Base-by-base conservation (phyloP, 1,139 yeast genomes). In the Geotrichum fermentans region DNA sequence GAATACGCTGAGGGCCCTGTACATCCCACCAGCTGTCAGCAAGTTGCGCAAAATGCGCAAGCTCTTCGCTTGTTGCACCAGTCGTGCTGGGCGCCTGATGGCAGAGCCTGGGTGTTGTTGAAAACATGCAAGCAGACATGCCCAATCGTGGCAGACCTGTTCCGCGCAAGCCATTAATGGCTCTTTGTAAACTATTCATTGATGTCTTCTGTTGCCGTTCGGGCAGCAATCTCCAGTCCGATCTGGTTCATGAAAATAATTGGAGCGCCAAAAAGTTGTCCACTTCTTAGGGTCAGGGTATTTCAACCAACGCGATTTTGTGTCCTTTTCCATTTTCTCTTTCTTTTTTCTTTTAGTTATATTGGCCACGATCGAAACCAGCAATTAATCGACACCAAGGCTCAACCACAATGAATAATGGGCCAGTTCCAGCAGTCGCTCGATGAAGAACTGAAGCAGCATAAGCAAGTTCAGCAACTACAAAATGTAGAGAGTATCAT, bases 1-100 rank as follows among this genome's bases (percentile, higher is more conserved):
- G 74, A 51, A 92, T 86, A 35, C 97, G 72, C 63, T 92, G 97
- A 2, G 97, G 86, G 0, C 98, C 98, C 56, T 82, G 71, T 16
- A 86, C 82, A 61, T 94, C 96, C 98, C 99, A 92, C 99, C 98
- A 92, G 21, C 87, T 69, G 13, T 83, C 75, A 1, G 99, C 98
- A 45, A 92, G 72, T 32, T 82, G 79, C 58, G 86, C 82, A 68
- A 92, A 92, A 66, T 94, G 98, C 14, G 75, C 66, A 64, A 82
- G 73, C 65, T 92, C 97, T 35, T 73, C 74, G 7, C 65, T 53
- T 13, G 61, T 56, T 3, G 63, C 43, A 6, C 49, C 52, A 6
- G 54, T 45, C 3, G 41, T 38, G 26, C 38, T 43, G 8, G 39
- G 20, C 17, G 43, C 10, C 21, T 38, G 41, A 26, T 38, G 41